Base-by-base conservation (phyloP, 2,329 filamentous ascomycete species). In the Aspergillus sp. region DNA sequence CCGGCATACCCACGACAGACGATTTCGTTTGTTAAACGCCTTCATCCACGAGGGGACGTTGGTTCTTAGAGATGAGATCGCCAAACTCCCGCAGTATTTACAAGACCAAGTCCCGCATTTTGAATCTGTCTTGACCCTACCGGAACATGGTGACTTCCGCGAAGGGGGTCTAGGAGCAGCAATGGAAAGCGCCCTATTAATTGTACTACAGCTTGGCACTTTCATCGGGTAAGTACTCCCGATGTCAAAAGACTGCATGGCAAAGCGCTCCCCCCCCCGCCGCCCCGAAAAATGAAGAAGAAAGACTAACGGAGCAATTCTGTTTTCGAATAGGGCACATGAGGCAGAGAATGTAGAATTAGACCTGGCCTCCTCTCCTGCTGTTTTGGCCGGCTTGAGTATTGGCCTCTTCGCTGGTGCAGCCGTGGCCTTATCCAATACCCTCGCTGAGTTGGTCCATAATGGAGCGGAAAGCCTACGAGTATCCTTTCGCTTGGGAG, bases 401-500 rank as follows among this genome's bases (percentile, higher is more conserved):
- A 75, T 78, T n/a, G 82, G 82, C 1, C 63, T 83, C 0, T 61
- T 84, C 0, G 66, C 79, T 4, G 67, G 75, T 0, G 71, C 77
- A 18, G 81, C 81, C 1, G 65, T 82, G 0, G 72, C 81, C 0
- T 36, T 81, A 1, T 71, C 82, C 4, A 57, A 68, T 0, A 72
- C 67, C 0, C n/a, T 81, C 5, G 64, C 71, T 0, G 78, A 82
- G 20, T 47, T 84, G 0, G 67, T 78, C 2, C 46, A 71, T 2
- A 67, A 69, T n/a, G 81, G 79, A 6, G 78, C 75, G 0, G 71
- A 82, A 54, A 75, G 70, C 1, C 65, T 82, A 2, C 72, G 79
- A 0, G 36, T 76, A 1, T 78, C 82, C 1, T 83, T 84, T 58
- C 73, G 81, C 1, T 68, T 84, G 3, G 81, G 81, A 1, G 65